phyloP scores from a whole-genome alignment of 768 basidiomycete species.

The Boletus fagicola region DNA sequence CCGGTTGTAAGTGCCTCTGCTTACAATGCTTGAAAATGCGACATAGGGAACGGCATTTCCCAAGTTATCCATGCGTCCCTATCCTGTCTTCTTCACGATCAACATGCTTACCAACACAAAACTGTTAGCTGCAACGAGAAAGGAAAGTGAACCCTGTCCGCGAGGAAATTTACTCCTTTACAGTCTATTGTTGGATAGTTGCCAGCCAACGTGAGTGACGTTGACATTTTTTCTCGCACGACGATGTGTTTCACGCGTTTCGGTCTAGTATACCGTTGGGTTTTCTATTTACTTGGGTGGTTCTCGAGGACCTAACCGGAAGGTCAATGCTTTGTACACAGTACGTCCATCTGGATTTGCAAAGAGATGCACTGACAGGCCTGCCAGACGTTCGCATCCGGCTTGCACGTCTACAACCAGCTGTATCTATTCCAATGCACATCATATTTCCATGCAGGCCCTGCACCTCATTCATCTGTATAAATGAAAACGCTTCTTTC shows the following conservation, averaged over 20 bases:
- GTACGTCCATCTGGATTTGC: constrained; percentile 6
- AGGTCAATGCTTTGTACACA: constrained; percentile 6
- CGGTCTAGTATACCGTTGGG: constrained; percentile 24
- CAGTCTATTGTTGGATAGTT: constrained; percentile 22
- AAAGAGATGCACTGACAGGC: constrained; percentile 3
- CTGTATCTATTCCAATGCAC: constrained; percentile 24
- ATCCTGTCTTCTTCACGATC: constrained; percentile 12
- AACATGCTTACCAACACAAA: constrained; percentile 23
- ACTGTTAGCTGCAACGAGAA: constrained; percentile 23
- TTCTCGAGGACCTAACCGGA: constrained; percentile 25
- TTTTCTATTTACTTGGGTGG: constrained; percentile 25
- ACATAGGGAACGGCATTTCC: constrained; percentile 11
- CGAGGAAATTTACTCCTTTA: constrained; percentile 10
- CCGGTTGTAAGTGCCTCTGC: constrained; percentile 29
- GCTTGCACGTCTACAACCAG: constrained; percentile 4
- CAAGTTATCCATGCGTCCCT: constrained; percentile 9
- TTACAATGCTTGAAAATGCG: constrained; percentile 9
- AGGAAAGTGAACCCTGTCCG: constrained; percentile 5
- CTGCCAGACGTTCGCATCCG: constrained; percentile 1
- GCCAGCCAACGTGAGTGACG: constrained; percentile 25
- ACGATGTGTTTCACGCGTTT: background rate
- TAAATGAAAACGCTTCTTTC: constrained; percentile 14
- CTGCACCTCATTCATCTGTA: constrained; percentile 18
- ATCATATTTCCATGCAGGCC: constrained; percentile 22
- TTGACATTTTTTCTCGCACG: background rate